A percentile compares a stretch with the other conserved stretches of the same genome.
Conservation (phyloP, 352 stramenopile genomes). For the Phytopythium cucurbitacearum region DNA sequence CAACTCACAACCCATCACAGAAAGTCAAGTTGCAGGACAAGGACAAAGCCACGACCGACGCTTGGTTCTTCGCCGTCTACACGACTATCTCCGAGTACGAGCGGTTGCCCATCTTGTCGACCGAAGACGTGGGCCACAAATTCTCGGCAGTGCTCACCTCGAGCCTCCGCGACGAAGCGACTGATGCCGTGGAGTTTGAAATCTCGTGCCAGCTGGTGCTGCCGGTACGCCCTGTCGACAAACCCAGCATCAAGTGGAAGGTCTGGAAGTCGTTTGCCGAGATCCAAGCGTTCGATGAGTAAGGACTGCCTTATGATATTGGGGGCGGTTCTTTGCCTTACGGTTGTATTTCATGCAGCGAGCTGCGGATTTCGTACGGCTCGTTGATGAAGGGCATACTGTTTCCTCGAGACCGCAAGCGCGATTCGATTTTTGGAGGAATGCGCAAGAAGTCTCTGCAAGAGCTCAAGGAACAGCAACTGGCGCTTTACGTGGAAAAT, state of each 20-base stretch:
- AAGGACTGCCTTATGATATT: slow-evolving; percentile 8
- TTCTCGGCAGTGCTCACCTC: slow-evolving; percentile 53
- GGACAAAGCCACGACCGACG: slow-evolving; percentile 71
- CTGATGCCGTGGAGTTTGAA: slow-evolving; percentile 61
- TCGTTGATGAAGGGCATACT: slow-evolving; percentile 48
- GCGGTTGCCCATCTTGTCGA: slow-evolving; percentile 35
- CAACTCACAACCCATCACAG: slow-evolving; percentile 15
- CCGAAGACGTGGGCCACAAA: slow-evolving; percentile 30
- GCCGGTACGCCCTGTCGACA: slow-evolving; percentile 39
- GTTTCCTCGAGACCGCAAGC: slow-evolving; percentile 67
- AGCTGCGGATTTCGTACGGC: slow-evolving; percentile 46
- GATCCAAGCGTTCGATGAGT: slow-evolving; percentile 72
- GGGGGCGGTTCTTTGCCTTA: not conserved
- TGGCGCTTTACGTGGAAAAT: slow-evolving; percentile 67
- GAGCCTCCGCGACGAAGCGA: slow-evolving; percentile 56
- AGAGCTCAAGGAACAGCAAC: slow-evolving; percentile 65
- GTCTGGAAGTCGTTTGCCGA: slow-evolving; percentile 68
- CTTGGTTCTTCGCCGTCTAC: slow-evolving; percentile 80
- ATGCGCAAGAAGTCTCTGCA: slow-evolving; percentile 68
- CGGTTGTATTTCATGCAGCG: slow-evolving; percentile 21
- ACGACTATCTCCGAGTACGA: slow-evolving; percentile 62
- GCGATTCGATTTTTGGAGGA: slow-evolving; percentile 62
- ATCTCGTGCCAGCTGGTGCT: slow-evolving; percentile 67
- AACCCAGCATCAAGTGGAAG: slow-evolving; percentile 77
- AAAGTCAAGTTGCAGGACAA: slow-evolving; percentile 74